phyloP scores from a whole-genome alignment of 768 basidiomycete genomes.

The Lyophyllum atratum region DNA sequence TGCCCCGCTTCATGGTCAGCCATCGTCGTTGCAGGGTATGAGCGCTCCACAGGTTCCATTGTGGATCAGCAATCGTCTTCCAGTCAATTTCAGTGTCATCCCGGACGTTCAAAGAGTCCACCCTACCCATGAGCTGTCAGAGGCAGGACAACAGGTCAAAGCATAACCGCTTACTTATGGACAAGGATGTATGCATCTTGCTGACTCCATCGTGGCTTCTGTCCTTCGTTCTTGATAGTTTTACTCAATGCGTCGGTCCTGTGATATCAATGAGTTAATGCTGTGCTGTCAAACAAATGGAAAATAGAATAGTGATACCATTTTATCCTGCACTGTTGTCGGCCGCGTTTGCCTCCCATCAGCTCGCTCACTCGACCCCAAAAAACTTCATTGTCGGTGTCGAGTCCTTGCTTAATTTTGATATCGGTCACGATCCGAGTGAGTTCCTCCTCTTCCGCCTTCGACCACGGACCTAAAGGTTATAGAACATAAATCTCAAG shows the following conservation, averaged over 20 bases:
- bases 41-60: conserved; percentile 86
- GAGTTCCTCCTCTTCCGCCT: conserved; percentile 76
- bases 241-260: conserved; percentile 81
- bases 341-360: conserved; percentile 75
- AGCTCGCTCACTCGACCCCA: conserved; percentile 77
- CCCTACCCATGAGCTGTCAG: conserved; percentile 38
- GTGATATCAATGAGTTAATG: background rate
- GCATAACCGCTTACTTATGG: conserved; percentile 61
- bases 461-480: conserved; percentile 65
- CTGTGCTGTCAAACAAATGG: background rate
- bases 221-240: conserved; percentile 70
- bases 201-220: conserved; percentile 70
- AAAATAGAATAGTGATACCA: too few relatives aligned
- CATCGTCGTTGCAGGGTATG: conserved; percentile 80
- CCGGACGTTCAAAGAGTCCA: conserved; percentile 71
- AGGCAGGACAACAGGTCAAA: conserved; percentile 1
- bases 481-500: background rate
- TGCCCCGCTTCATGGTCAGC: conserved; percentile 75
- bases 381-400: conserved; percentile 78
- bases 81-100: conserved; percentile 87
- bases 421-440: conserved; percentile 75
- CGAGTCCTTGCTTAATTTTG: conserved; percentile 71
- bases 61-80: conserved; percentile 71
- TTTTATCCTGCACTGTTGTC: conserved; percentile 88
- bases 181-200: conserved; percentile 81